Evolutionary conservation across 371 early-diverging fungal species (phyloP).

Genomic region (Rhizopus arrhizus): DNA sequence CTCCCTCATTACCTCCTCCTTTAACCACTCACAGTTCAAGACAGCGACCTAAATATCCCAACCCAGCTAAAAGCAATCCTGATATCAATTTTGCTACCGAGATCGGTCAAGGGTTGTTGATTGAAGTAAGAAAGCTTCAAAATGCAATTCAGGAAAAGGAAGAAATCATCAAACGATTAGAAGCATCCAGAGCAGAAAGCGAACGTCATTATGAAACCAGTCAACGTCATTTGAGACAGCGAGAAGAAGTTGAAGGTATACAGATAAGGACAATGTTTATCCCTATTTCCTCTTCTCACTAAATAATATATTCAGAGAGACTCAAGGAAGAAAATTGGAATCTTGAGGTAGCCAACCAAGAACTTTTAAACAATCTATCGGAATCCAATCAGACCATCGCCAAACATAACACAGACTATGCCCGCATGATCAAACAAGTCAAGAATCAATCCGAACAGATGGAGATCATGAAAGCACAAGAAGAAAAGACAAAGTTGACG

Average conservation of each 20-base stretch:
- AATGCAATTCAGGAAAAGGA: conserved; percentile 61
- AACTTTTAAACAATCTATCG: conserved; percentile 50
- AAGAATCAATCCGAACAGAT: conserved; percentile 59
- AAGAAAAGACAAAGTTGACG: conserved; percentile 57
- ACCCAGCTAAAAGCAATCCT: conserved; percentile 43
- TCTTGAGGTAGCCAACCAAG: conserved; percentile 62
- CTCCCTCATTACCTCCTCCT: conserved; percentile 35
- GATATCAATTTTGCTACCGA: conserved; percentile 61
- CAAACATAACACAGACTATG: conserved; percentile 56
- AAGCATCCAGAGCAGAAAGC: conserved; percentile 61
- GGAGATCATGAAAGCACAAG: conserved; percentile 66
- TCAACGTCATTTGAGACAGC: conserved; percentile 21
- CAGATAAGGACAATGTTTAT: not conserved
- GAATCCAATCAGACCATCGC: conserved; percentile 57
- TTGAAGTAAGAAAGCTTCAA: conserved; percentile 56
- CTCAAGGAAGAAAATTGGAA: conserved; percentile 67
- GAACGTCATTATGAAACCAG: conserved; percentile 56
- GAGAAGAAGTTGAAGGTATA: conserved; percentile 62
- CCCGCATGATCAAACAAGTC: conserved; percentile 56
- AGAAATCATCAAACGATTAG: conserved; percentile 61
- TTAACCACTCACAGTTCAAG: conserved; percentile 36
- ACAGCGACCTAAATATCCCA: conserved; percentile 39
- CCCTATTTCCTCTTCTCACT: not conserved
- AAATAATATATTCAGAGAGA: conserved; percentile 40
- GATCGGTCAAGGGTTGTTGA: conserved; percentile 55